Evolutionary conservation across 805 yeast genomes (phyloP), one percentile per base, ranked within the genome.

Genomic region (Starmerella potacharoeniae): DNA sequence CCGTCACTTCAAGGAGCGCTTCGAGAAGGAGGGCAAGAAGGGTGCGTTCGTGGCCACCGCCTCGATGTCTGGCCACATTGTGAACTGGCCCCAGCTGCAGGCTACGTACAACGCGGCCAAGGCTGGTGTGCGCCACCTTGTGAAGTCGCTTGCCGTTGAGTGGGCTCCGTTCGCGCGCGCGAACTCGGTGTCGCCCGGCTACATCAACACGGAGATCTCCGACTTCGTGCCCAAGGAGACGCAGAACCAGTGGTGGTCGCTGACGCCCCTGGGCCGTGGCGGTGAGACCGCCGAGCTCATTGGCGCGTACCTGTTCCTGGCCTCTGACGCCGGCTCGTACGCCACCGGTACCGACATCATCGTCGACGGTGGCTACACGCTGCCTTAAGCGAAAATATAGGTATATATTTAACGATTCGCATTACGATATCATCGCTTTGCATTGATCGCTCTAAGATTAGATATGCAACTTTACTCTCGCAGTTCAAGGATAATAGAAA

Each of bases 91-190:
- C 29, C 93, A 89, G 69, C 74, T 80, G 66, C 96, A 88, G 72
- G 84, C 95, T 13, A 81, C 84, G 41, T 87, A 87, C 74, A 87
- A 87, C 65, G 86, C 88, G 14, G 85, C 89, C 62, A 88, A 87
- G 74, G 95, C 95, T 42, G 95, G 82, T 11, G 82, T 86, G 31
- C 67, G 82, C 60, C 95, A 88, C 66, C 75, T 87, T 63, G 79
- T 84, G 37, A 82, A 75, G 68, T 85, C 93, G 1, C 73, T 87
- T 60, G 91, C 95, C 14, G 81, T 87, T 43, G 96, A 88, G 72
- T 88, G 93, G 90, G 80, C 89, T n/a, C 79, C 82, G 1, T 84
- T 84, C 65, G 95, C 91, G n/a, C 77, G 95, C 61, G 91, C 83
- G 55, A 86, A 86, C 73, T 74, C 86, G 33, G 77, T 86, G 34